Base-by-base conservation (phyloP, 495 filamentous ascomycete species). In the Rostrohypoxylon terebratum region DNA sequence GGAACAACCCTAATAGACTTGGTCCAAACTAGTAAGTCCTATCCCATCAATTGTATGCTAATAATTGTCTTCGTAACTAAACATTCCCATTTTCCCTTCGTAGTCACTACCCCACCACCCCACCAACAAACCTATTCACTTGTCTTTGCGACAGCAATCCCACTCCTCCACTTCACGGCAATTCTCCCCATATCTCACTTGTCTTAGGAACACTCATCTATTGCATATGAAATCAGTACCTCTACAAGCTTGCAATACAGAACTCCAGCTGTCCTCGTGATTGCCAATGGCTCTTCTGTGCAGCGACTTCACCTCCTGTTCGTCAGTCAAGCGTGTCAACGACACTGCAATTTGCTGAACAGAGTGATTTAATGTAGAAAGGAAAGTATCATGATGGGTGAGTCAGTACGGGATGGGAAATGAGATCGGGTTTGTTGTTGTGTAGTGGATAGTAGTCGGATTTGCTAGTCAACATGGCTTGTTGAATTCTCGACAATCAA, bases 211-310 rank as follows among this genome's bases (percentile, higher is more conserved):
- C 33, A 33, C 54, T 16, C 38, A 40, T n/a, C 13, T 16, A 11
- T 33, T 16, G n/a, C n/a, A n/a, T n/a, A 21, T 44, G 6, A 6
- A 20, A 33, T 18, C 20, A 50, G 31, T 10, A 34, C 50, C 34
- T 45, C 28, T 55, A 61, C 47, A 61, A 71, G 63, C 55, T 57
- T 38, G 54, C 45, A 45, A 45, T 63, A 31, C 62, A 71, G 68
- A 71, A 71, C 68, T 16, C 68, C 57, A 66, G 68, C 68, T 57
- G 68, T 25, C 68, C 4, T 23, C 11, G 25, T 48, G 63, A 16
- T 57, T 60, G 68, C 68, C 10, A 71, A 67, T 71, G 68, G 68
- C 68, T 71, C 68, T 71, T 71, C 68, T 66, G 50, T 45, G 62
- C 68, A 55, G 68, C 68, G 63, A 71, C 68, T 71, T 67, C 68